phyloP scores from a whole-genome alignment of 2,329 filamentous ascomycete genomes.

The Zymoseptoria ardabiliae region DNA sequence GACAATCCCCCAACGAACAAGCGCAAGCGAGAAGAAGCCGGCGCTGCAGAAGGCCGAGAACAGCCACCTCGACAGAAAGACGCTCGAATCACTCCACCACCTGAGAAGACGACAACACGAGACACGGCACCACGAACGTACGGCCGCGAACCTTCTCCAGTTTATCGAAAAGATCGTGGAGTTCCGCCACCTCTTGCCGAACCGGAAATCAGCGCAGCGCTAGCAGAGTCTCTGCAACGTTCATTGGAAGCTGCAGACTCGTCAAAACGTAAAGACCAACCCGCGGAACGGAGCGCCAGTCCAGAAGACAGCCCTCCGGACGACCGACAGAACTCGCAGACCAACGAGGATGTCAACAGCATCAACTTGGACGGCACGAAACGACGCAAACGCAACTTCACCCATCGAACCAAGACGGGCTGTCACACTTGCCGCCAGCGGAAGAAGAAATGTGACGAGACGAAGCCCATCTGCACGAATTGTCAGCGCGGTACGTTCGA shows the following conservation, averaged over 20 bases:
- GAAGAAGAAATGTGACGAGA: constrained; percentile 98
- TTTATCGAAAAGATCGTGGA: constrained; percentile 1
- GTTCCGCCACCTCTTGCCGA: constrained; percentile 16
- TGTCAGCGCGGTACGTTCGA: constrained; percentile 84
- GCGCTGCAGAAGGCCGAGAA: neutral
- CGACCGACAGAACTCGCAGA: constrained; percentile 29
- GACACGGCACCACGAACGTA: neutral
- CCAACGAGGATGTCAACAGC: constrained; percentile 1
- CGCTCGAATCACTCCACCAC: neutral
- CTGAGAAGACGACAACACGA: neutral
- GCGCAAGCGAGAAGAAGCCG: constrained; percentile 20
- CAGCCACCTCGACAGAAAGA: neutral
- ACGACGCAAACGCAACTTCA: constrained; percentile 74
- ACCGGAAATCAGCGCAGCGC: constrained; percentile 31
- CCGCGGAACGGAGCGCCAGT: constrained; percentile 20
- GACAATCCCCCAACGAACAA: too few relatives aligned
- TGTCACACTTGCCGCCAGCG: constrained; percentile 85
- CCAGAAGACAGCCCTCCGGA: constrained; percentile 26
- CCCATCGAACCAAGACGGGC: constrained; percentile 90
- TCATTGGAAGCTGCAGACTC: constrained; percentile 31
- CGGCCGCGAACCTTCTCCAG: constrained; percentile 13
- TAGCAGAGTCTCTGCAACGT: constrained; percentile 46
- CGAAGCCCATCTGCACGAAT: constrained; percentile 86
- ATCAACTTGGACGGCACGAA: constrained; percentile 36
- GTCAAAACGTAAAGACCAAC: constrained; percentile 17